Percentiles rank a stretch among this genome's conserved stretches.
Evolutionary conservation across 192 early-diverging fungal genomes (phyloP).

Genomic region (Coemansia erecta): DNA sequence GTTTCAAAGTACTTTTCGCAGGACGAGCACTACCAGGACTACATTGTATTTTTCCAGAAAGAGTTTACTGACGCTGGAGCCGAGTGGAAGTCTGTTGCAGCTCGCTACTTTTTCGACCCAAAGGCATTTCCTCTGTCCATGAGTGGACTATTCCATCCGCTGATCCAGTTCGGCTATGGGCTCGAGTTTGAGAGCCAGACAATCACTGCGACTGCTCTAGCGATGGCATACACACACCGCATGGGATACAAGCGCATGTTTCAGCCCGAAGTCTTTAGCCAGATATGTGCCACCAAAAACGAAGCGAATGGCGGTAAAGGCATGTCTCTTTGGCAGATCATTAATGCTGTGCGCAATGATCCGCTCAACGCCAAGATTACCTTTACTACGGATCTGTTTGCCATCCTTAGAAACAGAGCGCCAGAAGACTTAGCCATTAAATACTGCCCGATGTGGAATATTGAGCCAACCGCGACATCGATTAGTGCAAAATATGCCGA

Average conservation of each 20-base stretch:
- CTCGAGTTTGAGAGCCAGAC: slow-evolving; percentile 60
- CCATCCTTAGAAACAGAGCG: neutral
- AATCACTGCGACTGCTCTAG: slow-evolving; percentile 55
- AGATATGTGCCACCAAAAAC: slow-evolving; percentile 5
- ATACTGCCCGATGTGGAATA: too few relatives aligned
- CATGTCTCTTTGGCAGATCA: slow-evolving; percentile 37
- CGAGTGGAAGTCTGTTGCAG: slow-evolving; percentile 31
- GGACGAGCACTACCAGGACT: slow-evolving; percentile 48
- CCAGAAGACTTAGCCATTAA: slow-evolving; percentile 14
- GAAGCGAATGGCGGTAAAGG: neutral
- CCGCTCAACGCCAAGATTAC: slow-evolving; percentile 12
- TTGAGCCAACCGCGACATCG: too few relatives aligned
- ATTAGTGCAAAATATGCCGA: slow-evolving; percentile 50
- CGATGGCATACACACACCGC: slow-evolving; percentile 51
- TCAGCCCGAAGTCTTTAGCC: slow-evolving; percentile 12
- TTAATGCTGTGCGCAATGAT: slow-evolving; percentile 39
- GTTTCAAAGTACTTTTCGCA: slow-evolving; percentile 37
- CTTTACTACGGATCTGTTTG: slow-evolving; percentile 2
- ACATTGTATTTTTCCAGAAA: slow-evolving; percentile 48
- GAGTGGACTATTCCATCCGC: slow-evolving; percentile 57
- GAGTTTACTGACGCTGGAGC: slow-evolving; percentile 49
- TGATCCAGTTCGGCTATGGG: slow-evolving; percentile 65
- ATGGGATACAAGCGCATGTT: slow-evolving; percentile 8
- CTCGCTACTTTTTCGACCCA: slow-evolving; percentile 50
- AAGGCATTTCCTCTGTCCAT: slow-evolving; percentile 49